These are phyloP conservation scores for Halophytophthora batemanensis DNA, from an alignment of 352 stramenopile genomes.

Conservation along the genomic window DNA sequence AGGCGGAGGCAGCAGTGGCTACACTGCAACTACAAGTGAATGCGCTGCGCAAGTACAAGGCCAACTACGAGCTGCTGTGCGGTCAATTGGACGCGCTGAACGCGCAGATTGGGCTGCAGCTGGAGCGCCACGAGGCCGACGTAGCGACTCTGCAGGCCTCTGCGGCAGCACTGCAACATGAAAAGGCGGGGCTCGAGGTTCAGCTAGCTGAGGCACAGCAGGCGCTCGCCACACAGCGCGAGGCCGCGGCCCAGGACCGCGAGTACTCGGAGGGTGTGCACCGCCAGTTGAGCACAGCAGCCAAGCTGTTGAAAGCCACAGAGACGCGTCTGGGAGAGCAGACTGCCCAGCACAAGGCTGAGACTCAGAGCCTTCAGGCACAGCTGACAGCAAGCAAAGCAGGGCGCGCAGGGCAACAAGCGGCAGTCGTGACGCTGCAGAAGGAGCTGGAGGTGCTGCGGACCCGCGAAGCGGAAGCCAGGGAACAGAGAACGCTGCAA, in stretches of 20 bases:
- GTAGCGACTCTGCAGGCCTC: conserved; percentile 44
- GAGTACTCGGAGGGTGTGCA: conserved; percentile 60
- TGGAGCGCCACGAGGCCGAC: conserved; percentile 68
- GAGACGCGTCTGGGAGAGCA: conserved; percentile 49
- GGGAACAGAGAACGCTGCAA: conserved; percentile 26
- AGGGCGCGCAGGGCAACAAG: conserved; percentile 6
- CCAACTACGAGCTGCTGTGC: conserved; percentile 76
- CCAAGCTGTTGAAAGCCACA: conserved; percentile 53
- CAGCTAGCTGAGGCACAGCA: conserved; percentile 17
- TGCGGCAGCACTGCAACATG: conserved; percentile 28
- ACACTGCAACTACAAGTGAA: conserved; percentile 47
- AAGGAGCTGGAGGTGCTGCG: conserved; percentile 18
- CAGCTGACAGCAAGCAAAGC: conserved; percentile 14
- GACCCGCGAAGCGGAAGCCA: conserved; percentile 6
- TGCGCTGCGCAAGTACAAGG: conserved; percentile 66
- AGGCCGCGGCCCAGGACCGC: conserved; percentile 34
- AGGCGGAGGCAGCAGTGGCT: conserved; percentile 8
- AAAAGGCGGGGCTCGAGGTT: conserved; percentile 36
- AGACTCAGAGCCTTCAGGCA: conserved; percentile 13
- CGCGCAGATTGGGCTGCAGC: conserved; percentile 58
- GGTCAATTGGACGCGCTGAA: conserved; percentile 67
- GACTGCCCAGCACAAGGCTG: conserved; percentile 20
- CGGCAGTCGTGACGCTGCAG: conserved; percentile 9
- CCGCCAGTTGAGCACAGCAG: conserved; percentile 50
- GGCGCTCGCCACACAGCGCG: conserved; percentile 14